Conservation (phyloP, 1,284 basidiomycete species). For the Cryptococcus jaspeensis region DNA sequence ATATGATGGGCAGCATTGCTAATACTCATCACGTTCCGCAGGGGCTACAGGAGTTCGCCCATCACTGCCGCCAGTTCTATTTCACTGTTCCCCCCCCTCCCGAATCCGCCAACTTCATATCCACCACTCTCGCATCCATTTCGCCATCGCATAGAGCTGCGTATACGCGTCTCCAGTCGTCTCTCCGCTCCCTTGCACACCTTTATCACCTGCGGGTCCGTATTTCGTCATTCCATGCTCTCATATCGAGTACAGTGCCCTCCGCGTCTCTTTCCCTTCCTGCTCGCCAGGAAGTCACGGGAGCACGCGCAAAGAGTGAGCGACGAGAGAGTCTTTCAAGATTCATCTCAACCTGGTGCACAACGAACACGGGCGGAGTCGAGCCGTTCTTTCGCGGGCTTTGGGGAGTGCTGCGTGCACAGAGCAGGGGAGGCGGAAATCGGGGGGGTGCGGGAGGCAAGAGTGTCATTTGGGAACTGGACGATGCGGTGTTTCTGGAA, state of each 20-base stretch:
- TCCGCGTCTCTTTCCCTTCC: slow-evolving; percentile 36
- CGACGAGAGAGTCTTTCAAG: slow-evolving; percentile 27
- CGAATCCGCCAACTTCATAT: slow-evolving; percentile 36
- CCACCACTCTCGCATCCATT: slow-evolving; percentile 34
- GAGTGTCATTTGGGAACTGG: slow-evolving; percentile 47
- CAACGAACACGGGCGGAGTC: slow-evolving; percentile 31
- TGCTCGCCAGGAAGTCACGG: slow-evolving; percentile 26
- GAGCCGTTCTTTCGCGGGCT: slow-evolving; percentile 48
- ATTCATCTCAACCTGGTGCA: slow-evolving; percentile 41
- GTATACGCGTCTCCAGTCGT: slow-evolving; percentile 43
- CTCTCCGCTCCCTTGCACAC: slow-evolving; percentile 43
- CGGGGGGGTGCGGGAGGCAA: slow-evolving; percentile 32
- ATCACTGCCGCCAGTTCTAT: slow-evolving; percentile 44
- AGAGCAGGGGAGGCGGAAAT: slow-evolving; percentile 31
- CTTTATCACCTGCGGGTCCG: slow-evolving; percentile 43
- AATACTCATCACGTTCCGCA: slow-evolving; percentile 8
- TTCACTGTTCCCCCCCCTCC: slow-evolving; percentile 30
- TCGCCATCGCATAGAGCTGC: slow-evolving; percentile 41
- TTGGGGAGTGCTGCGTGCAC: slow-evolving; percentile 35
- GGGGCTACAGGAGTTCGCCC: slow-evolving; percentile 40
- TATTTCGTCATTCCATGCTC: slow-evolving; percentile 43
- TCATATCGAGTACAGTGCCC: slow-evolving; percentile 33
- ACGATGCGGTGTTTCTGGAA: slow-evolving; percentile 50
- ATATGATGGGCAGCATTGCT: not conserved
- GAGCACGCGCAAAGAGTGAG: slow-evolving; percentile 28